These are phyloP conservation scores for Phascolomyces articulosus DNA, from an alignment of 371 early-diverging fungal genomes.

Conservation along the genomic window DNA sequence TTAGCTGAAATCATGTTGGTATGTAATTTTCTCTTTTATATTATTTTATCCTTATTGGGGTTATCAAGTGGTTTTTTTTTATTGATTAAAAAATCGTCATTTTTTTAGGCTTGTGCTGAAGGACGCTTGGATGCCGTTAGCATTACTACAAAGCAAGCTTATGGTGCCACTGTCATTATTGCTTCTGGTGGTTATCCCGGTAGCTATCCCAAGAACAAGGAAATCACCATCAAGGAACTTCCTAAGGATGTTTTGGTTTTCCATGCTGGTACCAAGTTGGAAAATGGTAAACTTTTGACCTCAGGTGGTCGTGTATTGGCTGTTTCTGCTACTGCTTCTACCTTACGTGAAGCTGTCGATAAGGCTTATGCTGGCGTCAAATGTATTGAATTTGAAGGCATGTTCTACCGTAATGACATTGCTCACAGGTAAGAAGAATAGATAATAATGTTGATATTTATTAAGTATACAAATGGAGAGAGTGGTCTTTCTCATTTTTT, in stretches of 20 bases:
- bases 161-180: constrained; percentile 90
- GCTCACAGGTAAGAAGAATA: constrained; percentile 64
- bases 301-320: constrained; percentile 95
- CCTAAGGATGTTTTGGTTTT: constrained; percentile 72
- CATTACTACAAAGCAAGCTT: constrained; percentile 71
- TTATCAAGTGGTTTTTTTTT: too few relatives aligned
- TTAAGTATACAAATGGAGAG: too few relatives aligned
- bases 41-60: background rate
- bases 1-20: constrained; percentile 84
- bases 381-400: constrained; percentile 80
- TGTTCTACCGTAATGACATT: constrained; percentile 91
- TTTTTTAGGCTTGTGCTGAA: constrained; percentile 75
- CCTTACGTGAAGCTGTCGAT: constrained; percentile 76
- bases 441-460: background rate
- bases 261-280: constrained; percentile 89
- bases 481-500: background rate
- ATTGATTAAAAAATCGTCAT: background rate
- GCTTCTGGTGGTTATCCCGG: constrained; percentile 96
- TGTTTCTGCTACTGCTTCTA: constrained; percentile 80
- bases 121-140: constrained; percentile 90
- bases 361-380: constrained; percentile 74
- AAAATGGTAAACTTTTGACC: constrained; percentile 71
- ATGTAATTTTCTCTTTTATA: constrained; percentile 4
- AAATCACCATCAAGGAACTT: constrained; percentile 63
- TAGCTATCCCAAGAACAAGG: constrained; percentile 79